Percentiles rank a stretch among this genome's conserved stretches.
phyloP scores from a whole-genome alignment of 2,329 filamentous ascomycete genomes.

The Ceratocystis lukuohia region DNA sequence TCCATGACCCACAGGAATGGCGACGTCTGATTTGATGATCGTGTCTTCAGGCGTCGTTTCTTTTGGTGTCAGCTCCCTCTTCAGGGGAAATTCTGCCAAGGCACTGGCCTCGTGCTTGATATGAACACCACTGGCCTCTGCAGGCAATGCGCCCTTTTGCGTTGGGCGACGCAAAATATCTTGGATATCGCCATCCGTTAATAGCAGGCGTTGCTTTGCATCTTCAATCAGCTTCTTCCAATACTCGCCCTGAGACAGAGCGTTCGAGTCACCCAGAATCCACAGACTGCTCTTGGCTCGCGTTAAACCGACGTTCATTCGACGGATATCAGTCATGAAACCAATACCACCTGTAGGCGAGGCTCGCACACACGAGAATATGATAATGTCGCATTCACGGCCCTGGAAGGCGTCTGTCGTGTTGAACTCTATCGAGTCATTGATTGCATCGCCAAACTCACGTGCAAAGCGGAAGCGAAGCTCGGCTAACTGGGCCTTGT shows the following conservation, averaged over 20 bases:
- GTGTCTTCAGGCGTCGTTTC: not conserved
- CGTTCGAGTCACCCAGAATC: constrained; percentile 85
- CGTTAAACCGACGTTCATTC: constrained; percentile 98
- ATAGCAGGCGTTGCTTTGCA: constrained; percentile 58
- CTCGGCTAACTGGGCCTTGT: constrained; percentile 81
- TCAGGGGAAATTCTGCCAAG: not conserved
- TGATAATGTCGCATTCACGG: constrained; percentile 92
- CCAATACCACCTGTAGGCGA: constrained; percentile 88
- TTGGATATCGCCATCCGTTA: constrained; percentile 54
- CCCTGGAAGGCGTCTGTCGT: constrained; percentile 98
- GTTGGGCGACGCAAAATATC: constrained; percentile 36
- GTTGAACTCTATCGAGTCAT: constrained; percentile 84
- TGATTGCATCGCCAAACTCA: constrained; percentile 60
- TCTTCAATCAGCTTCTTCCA: constrained; percentile 82
- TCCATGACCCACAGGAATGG: constrained; percentile 15
- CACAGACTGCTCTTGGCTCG: constrained; percentile 93
- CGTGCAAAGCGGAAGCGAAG: constrained; percentile 61
- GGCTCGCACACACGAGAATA: constrained; percentile 95
- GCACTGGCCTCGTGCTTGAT: not conserved
- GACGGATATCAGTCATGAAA: constrained; percentile 94
- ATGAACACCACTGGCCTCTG: constrained; percentile 17
- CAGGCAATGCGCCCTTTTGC: constrained; percentile 26
- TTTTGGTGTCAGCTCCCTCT: not conserved
- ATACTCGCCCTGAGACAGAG: constrained; percentile 74
- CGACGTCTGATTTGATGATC: not conserved